Evolutionary conservation across 192 early-diverging fungal genomes (phyloP).

Genomic region (Gamsiella multidivaricata): DNA sequence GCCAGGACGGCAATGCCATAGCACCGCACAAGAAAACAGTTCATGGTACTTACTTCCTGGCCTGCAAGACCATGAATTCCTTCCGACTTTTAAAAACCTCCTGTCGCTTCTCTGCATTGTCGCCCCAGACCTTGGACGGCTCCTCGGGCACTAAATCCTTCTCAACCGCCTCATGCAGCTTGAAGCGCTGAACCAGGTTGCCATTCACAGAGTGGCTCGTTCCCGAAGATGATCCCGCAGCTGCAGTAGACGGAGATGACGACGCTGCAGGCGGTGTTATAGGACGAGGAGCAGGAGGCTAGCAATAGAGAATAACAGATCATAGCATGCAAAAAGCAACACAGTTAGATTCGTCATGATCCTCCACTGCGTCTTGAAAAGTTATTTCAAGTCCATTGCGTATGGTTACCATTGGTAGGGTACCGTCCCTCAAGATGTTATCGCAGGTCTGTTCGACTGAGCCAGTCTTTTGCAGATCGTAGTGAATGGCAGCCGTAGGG

Average conservation of each 20-base stretch:
- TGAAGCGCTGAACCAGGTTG: constrained; percentile 63
- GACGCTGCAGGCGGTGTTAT: constrained; percentile 50
- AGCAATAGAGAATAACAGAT: not conserved
- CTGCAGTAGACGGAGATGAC: constrained; percentile 33
- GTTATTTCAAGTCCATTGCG: too few species aligned
- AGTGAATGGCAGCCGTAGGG: constrained; percentile 76
- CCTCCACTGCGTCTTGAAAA: too few species aligned
- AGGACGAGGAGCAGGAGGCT: constrained; percentile 48
- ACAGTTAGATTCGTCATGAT: too few species aligned
- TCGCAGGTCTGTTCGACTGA: constrained; percentile 85
- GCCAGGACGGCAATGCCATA: too few species aligned
- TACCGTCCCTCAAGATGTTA: constrained; percentile 75
- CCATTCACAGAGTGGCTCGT: constrained; percentile 45
- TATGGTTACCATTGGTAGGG: constrained; percentile 62
- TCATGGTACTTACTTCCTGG: constrained; percentile 67
- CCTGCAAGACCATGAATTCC: constrained; percentile 76
- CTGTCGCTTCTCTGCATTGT: constrained; percentile 66
- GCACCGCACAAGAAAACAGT: too few species aligned
- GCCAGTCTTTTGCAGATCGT: constrained; percentile 83
- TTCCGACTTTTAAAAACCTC: constrained; percentile 72
- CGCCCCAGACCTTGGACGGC: constrained; percentile 72
- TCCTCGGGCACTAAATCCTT: constrained; percentile 52
- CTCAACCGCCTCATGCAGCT: constrained; percentile 57
- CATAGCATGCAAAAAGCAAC: too few species aligned
- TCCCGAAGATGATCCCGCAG: constrained; percentile 39